Evolutionary conservation across 805 yeast genomes (phyloP), one percentile per base, ranked within the genome.

Genomic region (Ogataea methylovora): DNA sequence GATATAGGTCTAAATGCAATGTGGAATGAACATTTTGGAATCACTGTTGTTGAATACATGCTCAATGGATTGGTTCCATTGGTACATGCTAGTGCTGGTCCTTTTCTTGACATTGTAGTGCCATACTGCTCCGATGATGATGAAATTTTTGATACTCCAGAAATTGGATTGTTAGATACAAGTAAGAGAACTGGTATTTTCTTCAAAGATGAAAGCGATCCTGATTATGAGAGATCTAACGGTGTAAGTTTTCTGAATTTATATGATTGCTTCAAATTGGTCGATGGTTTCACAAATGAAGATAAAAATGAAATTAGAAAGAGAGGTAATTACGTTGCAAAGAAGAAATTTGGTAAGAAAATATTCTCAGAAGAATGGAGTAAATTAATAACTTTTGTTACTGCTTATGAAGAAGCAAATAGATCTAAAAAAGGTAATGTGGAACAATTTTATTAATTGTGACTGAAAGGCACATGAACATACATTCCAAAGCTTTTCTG

Each of bases 1-100:
- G 72, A 77, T 18, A 77, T 75, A 49, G 98, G 98, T 5, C 64
- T 92, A 26, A 90, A 92, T 50, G 87, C 95, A 21, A 92, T 92
- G 99, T 92, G 98, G 98, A 92, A 92, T 59, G 99, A 92, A 63
- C 99, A 92, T 62, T 92, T 92, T 56, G 99, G 99, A 14, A 92
- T 92, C 49, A 90, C 95, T 1, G 90, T 92, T 5, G 98, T 92
- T 7, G 99, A 92, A 57, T 85, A 87, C 53, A 66, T 84, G 61
- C 79, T 90, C 2, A 72, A 83, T 35, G 97, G 97, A 0, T 69
- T 82, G 19, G 74, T 92, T 13, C 97, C 98, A 1, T 61, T 92
- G 3, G 92, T 78, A 3, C 97, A 94, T 58, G 94, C 94, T 4
- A 82, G 94, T 34, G 98, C 96, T 0, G 99, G 99, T 1, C 99